These are phyloP conservation scores for Vaccinium vitisidaea DNA, from an alignment of 148 eudicot species.

Conservation along the genomic window DNA sequence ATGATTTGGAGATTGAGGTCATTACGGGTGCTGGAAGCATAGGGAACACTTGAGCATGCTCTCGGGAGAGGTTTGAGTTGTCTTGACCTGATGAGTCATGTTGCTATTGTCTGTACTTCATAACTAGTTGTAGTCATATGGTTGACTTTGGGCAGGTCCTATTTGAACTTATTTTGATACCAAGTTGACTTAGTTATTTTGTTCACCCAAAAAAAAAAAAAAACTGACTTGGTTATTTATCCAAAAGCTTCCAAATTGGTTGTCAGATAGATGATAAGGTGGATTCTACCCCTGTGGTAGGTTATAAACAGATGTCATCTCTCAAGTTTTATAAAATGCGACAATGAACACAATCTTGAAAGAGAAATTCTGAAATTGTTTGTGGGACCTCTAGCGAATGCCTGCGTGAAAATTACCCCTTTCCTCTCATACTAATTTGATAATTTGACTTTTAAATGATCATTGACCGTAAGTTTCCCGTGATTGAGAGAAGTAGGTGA, in stretches of 20 bases:
- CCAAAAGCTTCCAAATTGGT: neutral
- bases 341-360: neutral
- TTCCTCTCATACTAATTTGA: too few relatives aligned
- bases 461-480: too few relatives aligned
- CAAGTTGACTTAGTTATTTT: neutral
- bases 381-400: slow-evolving; percentile 1
- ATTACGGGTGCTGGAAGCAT: neutral
- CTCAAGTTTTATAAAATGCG: neutral
- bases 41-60: neutral
- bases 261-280: neutral
- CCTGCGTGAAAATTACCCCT: neutral
- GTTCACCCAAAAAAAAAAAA: too few relatives aligned
- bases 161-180: neutral
- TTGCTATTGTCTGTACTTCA: neutral
- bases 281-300: neutral
- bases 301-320: neutral
- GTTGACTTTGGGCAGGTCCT: neutral
- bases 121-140: neutral
- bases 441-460: neutral
- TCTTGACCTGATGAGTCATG: neutral
- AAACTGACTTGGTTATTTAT: neutral
- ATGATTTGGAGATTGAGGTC: neutral
- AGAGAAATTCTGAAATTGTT: slow-evolving; percentile 4
- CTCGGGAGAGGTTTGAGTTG: neutral
- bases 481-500: slow-evolving; percentile 5